Evolutionary conservation across 768 basidiomycete species (phyloP), one percentile per base, ranked within the genome.

Genomic region (Candolleomyces efflorescens): DNA sequence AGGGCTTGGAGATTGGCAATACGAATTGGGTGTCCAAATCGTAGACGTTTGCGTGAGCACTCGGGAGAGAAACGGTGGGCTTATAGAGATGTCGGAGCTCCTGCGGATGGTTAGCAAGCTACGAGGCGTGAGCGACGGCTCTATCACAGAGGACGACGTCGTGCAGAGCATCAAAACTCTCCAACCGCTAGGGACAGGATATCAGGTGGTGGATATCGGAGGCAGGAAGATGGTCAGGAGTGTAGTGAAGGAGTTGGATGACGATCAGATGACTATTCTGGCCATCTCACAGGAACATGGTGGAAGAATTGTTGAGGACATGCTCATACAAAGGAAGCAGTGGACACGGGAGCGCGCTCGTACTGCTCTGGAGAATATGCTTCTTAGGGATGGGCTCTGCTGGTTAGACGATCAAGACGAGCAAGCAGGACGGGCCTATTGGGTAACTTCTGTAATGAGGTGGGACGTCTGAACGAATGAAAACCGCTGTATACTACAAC

Each of bases 331-430:
- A 27, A 70, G 78, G 53, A 83, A 82, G 15, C 87, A 85, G 4
- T 99, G 97, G 97, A 83, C 84, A 1, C 70, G 78, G 50, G 89
- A 90, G 37, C 81, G 97, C 24, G 88, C 90, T 3, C 77, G 80
- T 49, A 80, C 84, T 11, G 94, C 89, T 1, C 70, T 98, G 64
- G 87, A 94, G 64, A 94, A 95, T 60, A 94, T 96, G 86, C 80
- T 95, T 13, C 78, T 92, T 60, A 79, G 89, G 24, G 94, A 98
- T 61, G 96, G 95, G 1, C 75, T 96, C 23, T 95, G 92, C 58
- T 99, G 97, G 97, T 67, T 98, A 27, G 97, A 99, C 66, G 87
- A 92, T 23, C 94, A 97, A 71, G 92, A 90, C 54, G 83, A 85
- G 62, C 68, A 67, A 15, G 76, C 73, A 27, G 84, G 85, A 26